Percentiles rank a stretch among this genome's conserved stretches.
Evolutionary conservation across 176 grass and related monocot genomes (phyloP).

Genomic region (Oryza glumipatula): DNA sequence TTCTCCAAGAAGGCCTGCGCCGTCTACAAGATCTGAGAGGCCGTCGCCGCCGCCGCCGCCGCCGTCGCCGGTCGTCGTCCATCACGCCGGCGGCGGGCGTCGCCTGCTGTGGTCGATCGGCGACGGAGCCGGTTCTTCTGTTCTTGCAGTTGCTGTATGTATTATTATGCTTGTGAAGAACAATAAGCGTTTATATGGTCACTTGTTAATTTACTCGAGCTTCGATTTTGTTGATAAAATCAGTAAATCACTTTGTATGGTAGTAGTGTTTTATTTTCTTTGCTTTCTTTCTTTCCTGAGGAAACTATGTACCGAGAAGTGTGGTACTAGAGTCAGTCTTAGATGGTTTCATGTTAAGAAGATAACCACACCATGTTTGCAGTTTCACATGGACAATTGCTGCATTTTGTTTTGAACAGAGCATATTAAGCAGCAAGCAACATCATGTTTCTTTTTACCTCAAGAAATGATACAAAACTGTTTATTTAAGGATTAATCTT

Average conservation of each 20-base stretch:
- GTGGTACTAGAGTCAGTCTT: neutral
- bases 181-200: constrained; percentile 43
- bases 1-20: constrained; percentile 69
- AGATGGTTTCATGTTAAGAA: constrained; percentile 2
- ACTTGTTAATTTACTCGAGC: constrained; percentile 17
- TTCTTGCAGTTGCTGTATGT: constrained; percentile 35
- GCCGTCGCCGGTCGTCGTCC: no score
- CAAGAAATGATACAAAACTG: neutral
- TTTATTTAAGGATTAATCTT: neutral
- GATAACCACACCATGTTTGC: neutral
- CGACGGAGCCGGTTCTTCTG: neutral
- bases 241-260: neutral
- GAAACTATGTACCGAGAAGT: constrained; percentile 12
- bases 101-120: neutral
- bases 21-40: constrained; percentile 38
- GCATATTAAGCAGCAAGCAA: neutral
- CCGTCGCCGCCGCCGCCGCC: neutral
- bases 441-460: neutral
- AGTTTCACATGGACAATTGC: neutral
- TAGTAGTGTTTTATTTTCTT: neutral
- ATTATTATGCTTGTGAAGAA: constrained; percentile 42
- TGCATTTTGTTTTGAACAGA: neutral
- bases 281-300: neutral
- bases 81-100: neutral
- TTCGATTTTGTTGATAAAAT: constrained; percentile 43